A percentile compares a stretch with the other conserved stretches of the same genome.
Conservation (phyloP, 2,329 filamentous ascomycete species). For the Graphilbum ipis-grandicollis region DNA sequence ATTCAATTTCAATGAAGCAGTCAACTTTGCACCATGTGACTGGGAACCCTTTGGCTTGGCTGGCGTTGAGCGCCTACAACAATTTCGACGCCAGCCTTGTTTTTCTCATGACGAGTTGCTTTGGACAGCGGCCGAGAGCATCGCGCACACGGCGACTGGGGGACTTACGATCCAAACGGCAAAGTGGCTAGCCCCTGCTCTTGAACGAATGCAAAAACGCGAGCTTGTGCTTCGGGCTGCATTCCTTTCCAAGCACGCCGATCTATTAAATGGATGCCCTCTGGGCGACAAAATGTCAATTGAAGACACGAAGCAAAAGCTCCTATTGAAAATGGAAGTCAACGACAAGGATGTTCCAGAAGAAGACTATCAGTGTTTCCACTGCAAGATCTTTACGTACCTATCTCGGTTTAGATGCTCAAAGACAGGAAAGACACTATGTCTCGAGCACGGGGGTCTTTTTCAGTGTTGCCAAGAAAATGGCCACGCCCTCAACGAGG, state of each 20-base stretch:
- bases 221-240: conserved; percentile 51
- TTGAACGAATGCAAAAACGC: conserved; percentile 59
- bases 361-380: conserved; percentile 79
- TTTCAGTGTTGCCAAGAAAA: conserved; percentile 67
- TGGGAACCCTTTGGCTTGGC: conserved; percentile 87
- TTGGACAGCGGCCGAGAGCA: conserved; percentile 71
- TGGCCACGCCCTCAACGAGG: conserved; percentile 49
- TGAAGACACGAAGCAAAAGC: conserved; percentile 14
- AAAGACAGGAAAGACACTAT: conserved; percentile 65
- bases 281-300: conserved; percentile 23
- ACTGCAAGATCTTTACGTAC: conserved; percentile 86
- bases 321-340: conserved; percentile 43
- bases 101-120: conserved; percentile 95
- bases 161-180: conserved; percentile 65
- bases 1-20: conserved; percentile 97
- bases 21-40: conserved; percentile 89
- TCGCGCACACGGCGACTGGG: conserved; percentile 36
- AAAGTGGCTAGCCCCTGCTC: conserved; percentile 82
- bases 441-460: conserved; percentile 63
- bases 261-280: conserved; percentile 33
- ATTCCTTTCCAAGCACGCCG: conserved; percentile 44
- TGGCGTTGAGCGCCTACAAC: conserved; percentile 71
- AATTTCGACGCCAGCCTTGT: conserved; percentile 81
- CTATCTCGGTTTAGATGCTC: conserved; percentile 79
- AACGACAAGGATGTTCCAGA: conserved; percentile 66